Conservation (phyloP, 768 basidiomycete genomes). For the Sistotremastrum niveocremeum region DNA sequence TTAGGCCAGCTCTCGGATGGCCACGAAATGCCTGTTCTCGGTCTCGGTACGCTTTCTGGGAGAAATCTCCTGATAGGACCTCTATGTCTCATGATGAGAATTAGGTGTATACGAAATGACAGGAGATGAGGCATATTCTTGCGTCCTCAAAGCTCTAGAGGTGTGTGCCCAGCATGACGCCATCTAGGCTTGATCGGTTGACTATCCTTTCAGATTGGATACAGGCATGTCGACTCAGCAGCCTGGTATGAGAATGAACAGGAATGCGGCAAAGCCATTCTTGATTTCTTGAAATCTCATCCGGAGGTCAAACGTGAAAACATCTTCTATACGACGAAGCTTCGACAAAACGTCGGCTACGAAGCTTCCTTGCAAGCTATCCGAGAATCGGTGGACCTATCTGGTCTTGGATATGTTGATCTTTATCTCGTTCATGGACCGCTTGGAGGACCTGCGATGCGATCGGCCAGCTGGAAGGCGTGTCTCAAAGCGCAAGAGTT, state of each 20-base stretch:
- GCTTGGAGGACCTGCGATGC: slow-evolving; percentile 40
- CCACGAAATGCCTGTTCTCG: slow-evolving; percentile 40
- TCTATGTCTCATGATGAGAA: not conserved
- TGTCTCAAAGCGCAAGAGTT: slow-evolving; percentile 49
- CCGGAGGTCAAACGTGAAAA: slow-evolving; percentile 30
- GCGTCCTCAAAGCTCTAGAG: slow-evolving; percentile 50
- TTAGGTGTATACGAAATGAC: slow-evolving; percentile 49
- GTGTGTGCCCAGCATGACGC: slow-evolving; percentile 18
- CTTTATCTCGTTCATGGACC: slow-evolving; percentile 63
- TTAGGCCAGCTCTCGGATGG: slow-evolving; percentile 34
- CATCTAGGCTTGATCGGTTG: slow-evolving; percentile 45
- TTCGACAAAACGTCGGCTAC: slow-evolving; percentile 44
- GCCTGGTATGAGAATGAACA: slow-evolving; percentile 54
- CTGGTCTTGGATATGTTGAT: slow-evolving; percentile 51
- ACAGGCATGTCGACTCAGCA: slow-evolving; percentile 24
- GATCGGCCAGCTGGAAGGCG: slow-evolving; percentile 53
- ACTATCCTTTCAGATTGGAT: slow-evolving; percentile 9
- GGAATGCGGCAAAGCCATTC: slow-evolving; percentile 49
- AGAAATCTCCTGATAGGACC: not conserved
- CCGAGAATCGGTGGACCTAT: slow-evolving; percentile 35
- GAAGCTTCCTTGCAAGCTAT: slow-evolving; percentile 35
- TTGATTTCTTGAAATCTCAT: slow-evolving; percentile 29
- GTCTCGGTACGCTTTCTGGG: slow-evolving; percentile 30
- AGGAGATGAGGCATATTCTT: slow-evolving; percentile 40
- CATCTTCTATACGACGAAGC: slow-evolving; percentile 62